Evolutionary conservation across 2,329 filamentous ascomycete species (phyloP).

Genomic region (Lasiodiplodia sp.): DNA sequence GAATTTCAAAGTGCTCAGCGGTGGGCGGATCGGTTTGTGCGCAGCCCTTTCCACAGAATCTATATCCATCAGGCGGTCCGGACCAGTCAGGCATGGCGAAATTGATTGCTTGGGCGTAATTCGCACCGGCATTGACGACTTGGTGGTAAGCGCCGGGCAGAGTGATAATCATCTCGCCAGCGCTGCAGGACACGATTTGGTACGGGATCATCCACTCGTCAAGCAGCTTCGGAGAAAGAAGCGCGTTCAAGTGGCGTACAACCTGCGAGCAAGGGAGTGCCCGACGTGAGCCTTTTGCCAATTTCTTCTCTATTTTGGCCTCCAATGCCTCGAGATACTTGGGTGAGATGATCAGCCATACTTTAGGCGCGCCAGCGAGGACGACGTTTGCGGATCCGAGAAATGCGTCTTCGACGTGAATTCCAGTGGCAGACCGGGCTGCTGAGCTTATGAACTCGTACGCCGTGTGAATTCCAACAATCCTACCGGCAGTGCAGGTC

Average conservation of each 20-base stretch:
- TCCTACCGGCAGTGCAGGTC: neutral
- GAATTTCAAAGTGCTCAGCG: neutral
- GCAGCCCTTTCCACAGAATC: neutral
- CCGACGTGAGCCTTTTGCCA: neutral
- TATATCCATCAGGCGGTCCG: neutral
- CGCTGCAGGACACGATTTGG: neutral
- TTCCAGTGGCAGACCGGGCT: neutral
- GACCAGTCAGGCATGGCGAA: slow-evolving; percentile 4
- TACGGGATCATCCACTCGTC: neutral
- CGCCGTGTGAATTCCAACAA: neutral
- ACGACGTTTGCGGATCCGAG: neutral
- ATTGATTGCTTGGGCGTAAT: slow-evolving; percentile 7
- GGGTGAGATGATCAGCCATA: neutral
- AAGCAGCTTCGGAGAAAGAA: slow-evolving; percentile 1
- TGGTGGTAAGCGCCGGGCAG: slow-evolving; percentile 7
- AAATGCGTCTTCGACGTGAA: neutral
- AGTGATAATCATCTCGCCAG: neutral
- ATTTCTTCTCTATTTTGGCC: neutral
- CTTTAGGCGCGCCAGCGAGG: slow-evolving; percentile 1
- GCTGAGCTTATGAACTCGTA: neutral
- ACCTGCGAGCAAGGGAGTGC: neutral
- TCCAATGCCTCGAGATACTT: neutral
- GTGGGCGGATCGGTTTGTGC: neutral
- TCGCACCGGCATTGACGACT: slow-evolving; percentile 1
- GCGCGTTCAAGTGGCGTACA: neutral